Evolutionary conservation across 371 early-diverging fungal species (phyloP), one percentile per base, ranked within the genome.

Genomic region (Apophysomyces sp.): DNA sequence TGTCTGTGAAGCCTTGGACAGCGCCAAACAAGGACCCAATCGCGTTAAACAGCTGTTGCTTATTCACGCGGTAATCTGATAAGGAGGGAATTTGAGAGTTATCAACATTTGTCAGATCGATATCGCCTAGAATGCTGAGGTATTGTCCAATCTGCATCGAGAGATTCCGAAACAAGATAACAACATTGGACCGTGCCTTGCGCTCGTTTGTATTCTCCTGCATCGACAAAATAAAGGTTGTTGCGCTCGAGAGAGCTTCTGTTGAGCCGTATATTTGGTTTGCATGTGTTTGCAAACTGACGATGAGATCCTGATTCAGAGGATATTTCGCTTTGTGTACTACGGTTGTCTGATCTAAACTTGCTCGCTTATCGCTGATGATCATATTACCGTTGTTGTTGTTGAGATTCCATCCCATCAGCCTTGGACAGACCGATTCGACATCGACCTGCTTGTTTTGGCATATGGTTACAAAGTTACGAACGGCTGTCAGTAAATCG

Each of bases 401-500:
- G 21, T 16, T 32, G 52, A 12, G 21, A n/a, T 29, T 16, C 11
- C 24, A 6, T 52, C 55, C 52, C 85, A 79, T 15, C 16, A 70
- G 27, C 57, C 68, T 61, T 9, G 76, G 76, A 9, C 59, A 64
- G 27, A 76, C 67, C 21, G 65, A 67, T 12, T 67, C 67, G 18
- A 81, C 64, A 15, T 16, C 52, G n/a, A 81, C 55, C 8, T 74
- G 61, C 39, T 71, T 74, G n/a, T 69, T 65, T 52, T 76, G 81
- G 53, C 78, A 77, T 4, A 63, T 57, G 6, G 71, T 56, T 0
- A 81, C 74, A 65, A 96, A 96, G 36, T 85, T 83, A 31, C 91
- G 84, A 9, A 93, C 90, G 13, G 92, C 84, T 6, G 86, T 76
- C 29, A 94, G 78, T 2, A 96, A 86, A 56, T 92, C 92, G 21